phyloP scores from a whole-genome alignment of 306 rosid species.

The cucumber (Cucumis sativus) region DNA sequence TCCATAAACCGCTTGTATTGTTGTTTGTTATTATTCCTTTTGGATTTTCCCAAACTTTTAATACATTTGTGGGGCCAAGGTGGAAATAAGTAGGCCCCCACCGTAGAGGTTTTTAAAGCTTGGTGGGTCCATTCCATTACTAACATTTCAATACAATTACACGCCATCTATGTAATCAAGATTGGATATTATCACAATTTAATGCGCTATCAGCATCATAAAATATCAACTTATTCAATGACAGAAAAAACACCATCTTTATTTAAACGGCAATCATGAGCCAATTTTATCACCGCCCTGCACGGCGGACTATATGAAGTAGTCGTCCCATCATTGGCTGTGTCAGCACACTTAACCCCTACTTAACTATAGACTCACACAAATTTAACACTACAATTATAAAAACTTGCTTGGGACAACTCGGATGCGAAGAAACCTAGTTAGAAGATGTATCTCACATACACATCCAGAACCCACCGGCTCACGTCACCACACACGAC shows the following conservation, averaged over 20 bases:
- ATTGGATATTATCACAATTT: background rate
- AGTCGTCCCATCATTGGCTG: background rate
- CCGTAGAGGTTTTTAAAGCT: background rate
- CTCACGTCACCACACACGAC: background rate
- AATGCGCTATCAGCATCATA: background rate
- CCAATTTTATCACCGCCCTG: background rate
- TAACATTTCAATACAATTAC: background rate
- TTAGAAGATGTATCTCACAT: background rate
- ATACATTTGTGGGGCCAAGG: background rate
- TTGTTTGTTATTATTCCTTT: background rate
- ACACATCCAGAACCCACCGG: background rate
- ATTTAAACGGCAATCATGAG: background rate
- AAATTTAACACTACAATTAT: background rate
- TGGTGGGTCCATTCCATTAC: background rate
- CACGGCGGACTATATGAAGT: background rate
- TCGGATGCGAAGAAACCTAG: background rate
- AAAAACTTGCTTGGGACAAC: background rate
- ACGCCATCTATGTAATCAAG: background rate
- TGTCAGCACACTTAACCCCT: slow-evolving; percentile 1
- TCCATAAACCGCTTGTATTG: background rate
- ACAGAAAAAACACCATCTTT: background rate
- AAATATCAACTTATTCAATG: background rate
- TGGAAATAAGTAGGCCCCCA: background rate
- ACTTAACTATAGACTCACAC: background rate
- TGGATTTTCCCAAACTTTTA: background rate